Evolutionary conservation across 2,329 filamentous ascomycete genomes (phyloP).

Genomic region (Fusarium sulawesiense): DNA sequence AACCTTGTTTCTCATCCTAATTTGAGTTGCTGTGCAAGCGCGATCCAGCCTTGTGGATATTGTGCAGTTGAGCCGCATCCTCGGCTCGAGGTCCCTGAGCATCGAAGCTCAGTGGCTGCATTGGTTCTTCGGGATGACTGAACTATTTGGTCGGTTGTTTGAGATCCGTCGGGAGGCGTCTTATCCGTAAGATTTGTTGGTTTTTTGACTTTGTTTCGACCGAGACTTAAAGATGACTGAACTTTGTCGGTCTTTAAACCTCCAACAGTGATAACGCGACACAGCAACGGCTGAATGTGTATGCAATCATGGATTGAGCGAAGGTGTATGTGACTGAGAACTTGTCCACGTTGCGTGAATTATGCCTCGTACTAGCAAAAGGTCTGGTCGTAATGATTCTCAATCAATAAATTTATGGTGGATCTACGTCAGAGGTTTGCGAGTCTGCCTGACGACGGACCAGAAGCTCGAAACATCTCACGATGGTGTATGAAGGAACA

Average conservation of each 20-base stretch:
- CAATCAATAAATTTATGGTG: neutral
- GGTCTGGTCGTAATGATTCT: neutral
- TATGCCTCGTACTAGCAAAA: neutral
- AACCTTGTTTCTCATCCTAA: conserved; percentile 10
- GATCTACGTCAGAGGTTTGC: neutral
- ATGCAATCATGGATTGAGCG: neutral
- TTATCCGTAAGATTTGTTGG: neutral
- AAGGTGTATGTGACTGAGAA: neutral
- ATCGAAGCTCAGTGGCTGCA: conserved; percentile 14
- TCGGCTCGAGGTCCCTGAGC: conserved; percentile 5
- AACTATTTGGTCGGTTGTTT: neutral
- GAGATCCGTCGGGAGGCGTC: neutral
- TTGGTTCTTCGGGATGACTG: conserved; percentile 25
- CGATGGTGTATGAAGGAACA: neutral
- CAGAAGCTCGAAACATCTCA: conserved; percentile 1
- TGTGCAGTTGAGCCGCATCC: conserved; percentile 23
- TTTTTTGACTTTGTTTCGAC: neutral
- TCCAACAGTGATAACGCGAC: conserved; percentile 1
- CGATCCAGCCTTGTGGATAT: neutral
- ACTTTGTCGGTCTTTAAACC: neutral
- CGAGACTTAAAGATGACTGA: neutral
- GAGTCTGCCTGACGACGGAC: neutral
- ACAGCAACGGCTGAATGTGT: neutral
- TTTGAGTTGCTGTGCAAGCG: conserved; percentile 16
- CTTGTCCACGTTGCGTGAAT: neutral